Evolutionary conservation across 768 basidiomycete genomes (phyloP).

Genomic region (Auricularia sp.): DNA sequence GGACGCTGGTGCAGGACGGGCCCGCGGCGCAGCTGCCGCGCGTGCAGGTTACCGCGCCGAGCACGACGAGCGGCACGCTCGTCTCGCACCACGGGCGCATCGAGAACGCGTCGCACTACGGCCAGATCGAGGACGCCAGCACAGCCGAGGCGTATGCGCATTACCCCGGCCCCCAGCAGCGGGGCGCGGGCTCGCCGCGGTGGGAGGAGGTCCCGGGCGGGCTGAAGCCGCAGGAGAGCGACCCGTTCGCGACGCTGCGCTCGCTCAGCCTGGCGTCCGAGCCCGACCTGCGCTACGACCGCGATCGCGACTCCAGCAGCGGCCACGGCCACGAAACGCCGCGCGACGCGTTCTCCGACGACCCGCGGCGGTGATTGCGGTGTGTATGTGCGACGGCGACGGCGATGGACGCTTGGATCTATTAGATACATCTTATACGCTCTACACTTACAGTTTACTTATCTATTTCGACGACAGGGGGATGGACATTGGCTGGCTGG

Average conservation of each 20-base stretch:
- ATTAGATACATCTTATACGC: too few species aligned
- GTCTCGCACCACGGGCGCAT: background rate
- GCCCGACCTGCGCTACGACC: background rate
- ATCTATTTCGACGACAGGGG: too few species aligned
- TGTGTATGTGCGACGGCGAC: too few species aligned
- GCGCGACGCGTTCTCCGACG: background rate
- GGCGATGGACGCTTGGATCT: too few species aligned
- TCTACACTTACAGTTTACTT: too few species aligned
- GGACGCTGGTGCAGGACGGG: background rate
- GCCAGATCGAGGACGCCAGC: background rate
- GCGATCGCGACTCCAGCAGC: background rate
- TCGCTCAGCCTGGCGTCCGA: background rate
- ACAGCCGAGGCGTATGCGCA: background rate
- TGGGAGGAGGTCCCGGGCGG: background rate
- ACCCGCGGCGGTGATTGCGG: background rate
- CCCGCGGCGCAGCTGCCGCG: background rate
- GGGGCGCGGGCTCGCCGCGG: background rate
- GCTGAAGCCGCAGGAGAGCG: background rate
- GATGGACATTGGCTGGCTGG: too few species aligned
- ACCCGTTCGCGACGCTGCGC: constrained; percentile 1
- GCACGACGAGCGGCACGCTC: background rate
- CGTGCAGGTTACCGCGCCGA: background rate
- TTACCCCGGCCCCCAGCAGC: too few species aligned
- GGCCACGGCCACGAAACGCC: background rate
- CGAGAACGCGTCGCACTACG: background rate